Conservation (phyloP, 352 stramenopile genomes). For the Phytophthora rubi region DNA sequence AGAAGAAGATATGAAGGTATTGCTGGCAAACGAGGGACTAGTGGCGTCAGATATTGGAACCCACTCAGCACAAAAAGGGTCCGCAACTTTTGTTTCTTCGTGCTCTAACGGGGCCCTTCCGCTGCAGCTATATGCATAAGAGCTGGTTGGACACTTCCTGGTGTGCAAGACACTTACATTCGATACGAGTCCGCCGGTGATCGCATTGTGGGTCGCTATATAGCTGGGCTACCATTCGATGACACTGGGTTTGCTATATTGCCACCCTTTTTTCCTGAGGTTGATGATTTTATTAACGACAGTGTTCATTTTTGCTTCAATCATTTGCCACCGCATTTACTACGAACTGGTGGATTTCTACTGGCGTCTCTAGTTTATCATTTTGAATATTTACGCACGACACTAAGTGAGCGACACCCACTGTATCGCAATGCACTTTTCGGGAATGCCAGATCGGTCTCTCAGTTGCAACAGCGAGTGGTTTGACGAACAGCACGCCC, state of each 20-base stretch:
- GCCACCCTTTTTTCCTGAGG: slow-evolving; percentile 16
- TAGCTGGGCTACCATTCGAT: slow-evolving; percentile 27
- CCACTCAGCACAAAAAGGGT: slow-evolving; percentile 32
- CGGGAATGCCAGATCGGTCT: neutral
- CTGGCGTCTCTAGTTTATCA: slow-evolving; percentile 13
- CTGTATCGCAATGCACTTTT: slow-evolving; percentile 3
- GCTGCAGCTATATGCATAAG: slow-evolving; percentile 29
- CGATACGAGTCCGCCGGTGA: slow-evolving; percentile 35
- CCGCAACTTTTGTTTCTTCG: slow-evolving; percentile 23
- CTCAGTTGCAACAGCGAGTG: neutral
- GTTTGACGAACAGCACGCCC: neutral
- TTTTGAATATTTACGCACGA: neutral
- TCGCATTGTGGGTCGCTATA: slow-evolving; percentile 25
- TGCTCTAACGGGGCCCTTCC: slow-evolving; percentile 31
- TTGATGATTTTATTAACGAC: slow-evolving; percentile 3
- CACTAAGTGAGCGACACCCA: neutral
- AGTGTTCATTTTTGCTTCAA: neutral
- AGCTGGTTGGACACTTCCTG: slow-evolving; percentile 29
- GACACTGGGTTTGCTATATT: slow-evolving; percentile 23
- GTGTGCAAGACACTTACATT: slow-evolving; percentile 34
- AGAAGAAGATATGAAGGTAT: neutral
- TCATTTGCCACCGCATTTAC: neutral
- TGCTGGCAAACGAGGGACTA: slow-evolving; percentile 5
- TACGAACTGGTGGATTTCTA: neutral
- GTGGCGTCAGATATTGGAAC: slow-evolving; percentile 21